Percentiles rank a stretch among this genome's conserved stretches.
phyloP scores from a whole-genome alignment of 2,329 filamentous ascomycete species.

The Epichloe festucae region DNA sequence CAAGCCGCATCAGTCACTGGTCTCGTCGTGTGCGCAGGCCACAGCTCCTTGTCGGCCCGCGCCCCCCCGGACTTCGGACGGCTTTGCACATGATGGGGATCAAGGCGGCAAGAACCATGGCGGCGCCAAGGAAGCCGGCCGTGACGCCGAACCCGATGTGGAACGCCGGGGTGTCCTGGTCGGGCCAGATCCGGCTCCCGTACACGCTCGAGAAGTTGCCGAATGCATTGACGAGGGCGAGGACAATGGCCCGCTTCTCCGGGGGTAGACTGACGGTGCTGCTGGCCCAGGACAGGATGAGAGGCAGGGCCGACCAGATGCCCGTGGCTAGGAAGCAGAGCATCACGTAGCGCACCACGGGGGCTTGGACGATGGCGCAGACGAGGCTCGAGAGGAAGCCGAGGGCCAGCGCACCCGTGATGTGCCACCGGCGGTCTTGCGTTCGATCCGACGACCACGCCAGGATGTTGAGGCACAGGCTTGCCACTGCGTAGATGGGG shows the following conservation, averaged over 20 bases:
- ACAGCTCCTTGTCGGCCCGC: not conserved
- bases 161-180: slow-evolving; percentile 13
- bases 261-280: slow-evolving; percentile 14
- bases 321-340: slow-evolving; percentile 4
- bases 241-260: slow-evolving; percentile 20
- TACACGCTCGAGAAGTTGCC: slow-evolving; percentile 20
- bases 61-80: not conserved
- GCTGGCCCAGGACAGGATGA: slow-evolving; percentile 16
- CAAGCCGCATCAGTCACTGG: not conserved
- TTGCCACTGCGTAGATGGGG: slow-evolving; percentile 10
- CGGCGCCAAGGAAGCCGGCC: slow-evolving; percentile 14
- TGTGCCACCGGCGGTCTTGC: slow-evolving; percentile 12
- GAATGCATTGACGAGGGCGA: slow-evolving; percentile 19
- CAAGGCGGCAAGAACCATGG: slow-evolving; percentile 9
- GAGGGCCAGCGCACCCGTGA: slow-evolving; percentile 8
- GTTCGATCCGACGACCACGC: slow-evolving; percentile 12
- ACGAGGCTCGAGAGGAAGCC: slow-evolving; percentile 10
- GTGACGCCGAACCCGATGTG: slow-evolving; percentile 17
- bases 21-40: not conserved
- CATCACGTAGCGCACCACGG: slow-evolving; percentile 17
- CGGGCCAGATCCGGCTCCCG: slow-evolving; percentile 18
- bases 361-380: slow-evolving; percentile 11
- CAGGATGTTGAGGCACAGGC: slow-evolving; percentile 10
- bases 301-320: slow-evolving; percentile 5
- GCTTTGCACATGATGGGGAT: slow-evolving; percentile 6